Evolutionary conservation across 352 stramenopile genomes (phyloP), one percentile per base, ranked within the genome.

Genomic region (Phytophthora multivora): DNA sequence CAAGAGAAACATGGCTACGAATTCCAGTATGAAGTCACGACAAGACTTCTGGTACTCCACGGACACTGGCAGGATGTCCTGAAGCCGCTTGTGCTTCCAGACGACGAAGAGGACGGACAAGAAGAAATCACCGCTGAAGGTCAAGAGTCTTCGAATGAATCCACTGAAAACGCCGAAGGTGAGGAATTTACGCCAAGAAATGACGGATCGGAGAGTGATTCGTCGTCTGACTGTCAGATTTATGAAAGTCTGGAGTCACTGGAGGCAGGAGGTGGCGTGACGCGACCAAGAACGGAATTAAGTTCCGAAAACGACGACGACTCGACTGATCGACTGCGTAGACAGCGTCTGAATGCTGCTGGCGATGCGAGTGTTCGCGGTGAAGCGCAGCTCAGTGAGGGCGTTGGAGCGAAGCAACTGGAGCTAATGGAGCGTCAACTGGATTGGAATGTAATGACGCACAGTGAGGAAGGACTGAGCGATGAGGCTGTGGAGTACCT

Each of bases 401-500:
- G 0, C 19, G 6, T 42, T 35, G 39, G 28, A 21, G 19, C 41
- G 15, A 48, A 57, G 25, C 31, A 48, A 30, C 9, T 51, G 31
- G 26, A 62, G 19, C 21, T 62, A 23, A 42, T 62, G 54, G 31
- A 62, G 23, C 54, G 47, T 10, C 43, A 50, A 30, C 28, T 55
- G 7, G 43, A 62, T 13, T 21, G 53, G 31, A 23, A 58, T n/a
- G 45, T 63, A n/a, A 63, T 63, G 56, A 63, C 46, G 1, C 25
- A 25, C 7, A 58, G 26, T 16, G 56, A 58, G 9, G 56, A 57
- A 4, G 38, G 47, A 10, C 13, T 63, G 4, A 39, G 38, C 19
- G 16, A 8, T 7, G 57, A 59, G 8, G 30, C 28, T 7, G 16
- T 41, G 16, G 57, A 65, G 21, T 57, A 59, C 33, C n/a, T 64